Evolutionary conservation across 1,284 basidiomycete species (phyloP).

Genomic region (Mycena citricolor): DNA sequence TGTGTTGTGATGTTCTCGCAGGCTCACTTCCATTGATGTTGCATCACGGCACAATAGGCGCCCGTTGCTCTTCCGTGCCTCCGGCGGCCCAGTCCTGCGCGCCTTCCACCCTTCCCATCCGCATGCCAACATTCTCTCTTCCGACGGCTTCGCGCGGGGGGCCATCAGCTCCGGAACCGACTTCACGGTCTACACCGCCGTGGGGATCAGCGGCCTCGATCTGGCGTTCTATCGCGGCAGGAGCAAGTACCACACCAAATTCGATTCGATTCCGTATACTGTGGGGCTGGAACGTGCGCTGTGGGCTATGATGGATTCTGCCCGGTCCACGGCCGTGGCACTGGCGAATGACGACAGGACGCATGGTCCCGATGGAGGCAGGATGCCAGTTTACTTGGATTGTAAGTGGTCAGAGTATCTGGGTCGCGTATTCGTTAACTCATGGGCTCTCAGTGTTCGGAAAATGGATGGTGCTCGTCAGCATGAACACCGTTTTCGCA

Average conservation of each 20-base stretch:
- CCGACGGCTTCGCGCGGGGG: constrained; percentile 63
- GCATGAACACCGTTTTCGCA: constrained; percentile 49
- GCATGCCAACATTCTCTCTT: constrained; percentile 64
- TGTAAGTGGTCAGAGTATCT: too few species aligned
- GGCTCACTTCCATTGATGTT: not conserved
- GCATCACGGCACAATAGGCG: constrained; percentile 4
- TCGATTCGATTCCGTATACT: constrained; percentile 58
- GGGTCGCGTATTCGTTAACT: not conserved
- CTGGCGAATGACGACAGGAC: constrained; percentile 45
- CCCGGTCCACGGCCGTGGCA: constrained; percentile 51
- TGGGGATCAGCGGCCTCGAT: constrained; percentile 64
- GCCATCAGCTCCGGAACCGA: constrained; percentile 67
- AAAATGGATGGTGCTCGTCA: constrained; percentile 50
- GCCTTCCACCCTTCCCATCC: constrained; percentile 52
- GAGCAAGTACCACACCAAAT: constrained; percentile 69
- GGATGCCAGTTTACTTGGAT: constrained; percentile 68
- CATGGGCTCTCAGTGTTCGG: constrained; percentile 54
- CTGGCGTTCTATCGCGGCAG: constrained; percentile 72
- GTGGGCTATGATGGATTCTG: constrained; percentile 75
- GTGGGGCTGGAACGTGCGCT: constrained; percentile 53
- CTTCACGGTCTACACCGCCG: constrained; percentile 58
- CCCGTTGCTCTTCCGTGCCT: constrained; percentile 10
- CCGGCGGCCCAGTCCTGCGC: constrained; percentile 50
- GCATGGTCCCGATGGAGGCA: constrained; percentile 30
- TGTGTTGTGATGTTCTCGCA: constrained; percentile 32